phyloP scores from a whole-genome alignment of 805 yeast species.

The Tetrapisispora taiwanensis region DNA sequence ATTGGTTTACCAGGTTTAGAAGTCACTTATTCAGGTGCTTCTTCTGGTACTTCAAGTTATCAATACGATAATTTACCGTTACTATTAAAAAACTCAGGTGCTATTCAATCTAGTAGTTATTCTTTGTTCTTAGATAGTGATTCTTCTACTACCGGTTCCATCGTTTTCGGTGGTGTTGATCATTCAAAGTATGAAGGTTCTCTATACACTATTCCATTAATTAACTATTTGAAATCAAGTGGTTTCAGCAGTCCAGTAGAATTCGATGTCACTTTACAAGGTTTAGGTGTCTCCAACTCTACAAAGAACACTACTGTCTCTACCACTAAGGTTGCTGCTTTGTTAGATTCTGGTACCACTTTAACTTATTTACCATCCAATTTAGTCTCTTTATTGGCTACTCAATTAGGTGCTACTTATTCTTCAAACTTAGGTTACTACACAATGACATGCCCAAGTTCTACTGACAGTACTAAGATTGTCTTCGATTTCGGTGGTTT shows the following conservation, averaged over 20 bases:
- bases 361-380: slow-evolving; percentile 38
- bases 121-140: slow-evolving; percentile 49
- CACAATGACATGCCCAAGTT: slow-evolving; percentile 33
- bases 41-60: slow-evolving; percentile 22
- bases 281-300: slow-evolving; percentile 25
- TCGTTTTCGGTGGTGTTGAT: slow-evolving; percentile 68
- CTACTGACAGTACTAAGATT: slow-evolving; percentile 22
- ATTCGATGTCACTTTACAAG: slow-evolving; percentile 25
- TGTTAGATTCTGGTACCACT: slow-evolving; percentile 50
- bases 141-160: slow-evolving; percentile 37
- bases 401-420: slow-evolving; percentile 36
- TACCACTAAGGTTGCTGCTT: slow-evolving; percentile 27
- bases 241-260: slow-evolving; percentile 14
- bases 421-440: slow-evolving; percentile 36
- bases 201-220: slow-evolving; percentile 40
- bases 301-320: slow-evolving; percentile 17
- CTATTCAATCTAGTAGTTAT: slow-evolving; percentile 45
- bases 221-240: slow-evolving; percentile 29
- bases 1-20: slow-evolving; percentile 51
- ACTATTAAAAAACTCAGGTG: slow-evolving; percentile 46
- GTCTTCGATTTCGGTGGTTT: slow-evolving; percentile 53
- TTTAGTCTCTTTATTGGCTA: slow-evolving; percentile 28
- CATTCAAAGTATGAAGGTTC: slow-evolving; percentile 48
- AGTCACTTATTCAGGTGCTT: slow-evolving; percentile 36
- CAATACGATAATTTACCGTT: slow-evolving; percentile 61